A percentile compares a stretch with the other conserved stretches of the same genome.
Evolutionary conservation across 2,329 filamentous ascomycete genomes (phyloP).

Genomic region (Pseudofabraea citricarpa): DNA sequence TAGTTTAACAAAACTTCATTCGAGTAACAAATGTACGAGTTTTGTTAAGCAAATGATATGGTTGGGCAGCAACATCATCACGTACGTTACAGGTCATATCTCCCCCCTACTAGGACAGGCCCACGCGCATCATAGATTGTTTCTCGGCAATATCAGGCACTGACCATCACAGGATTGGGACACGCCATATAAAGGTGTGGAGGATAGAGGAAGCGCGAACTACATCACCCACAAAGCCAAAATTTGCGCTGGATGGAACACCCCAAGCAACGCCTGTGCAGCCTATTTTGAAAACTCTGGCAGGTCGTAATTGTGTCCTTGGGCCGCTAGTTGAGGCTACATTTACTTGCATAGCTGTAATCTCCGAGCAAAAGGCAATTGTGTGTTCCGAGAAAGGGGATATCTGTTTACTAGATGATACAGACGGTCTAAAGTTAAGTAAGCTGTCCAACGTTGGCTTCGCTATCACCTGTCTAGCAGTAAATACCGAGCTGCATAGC

Average conservation of each 20-base stretch:
- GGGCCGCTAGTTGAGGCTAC: slow-evolving; percentile 77
- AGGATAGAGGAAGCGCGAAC: slow-evolving; percentile 68
- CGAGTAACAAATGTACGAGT: slow-evolving; percentile 89
- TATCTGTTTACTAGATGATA: slow-evolving; percentile 80
- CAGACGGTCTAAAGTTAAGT: slow-evolving; percentile 64
- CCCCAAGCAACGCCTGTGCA: slow-evolving; percentile 28
- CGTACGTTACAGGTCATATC: too few species aligned
- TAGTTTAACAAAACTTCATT: slow-evolving; percentile 73
- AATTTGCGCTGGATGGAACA: slow-evolving; percentile 42
- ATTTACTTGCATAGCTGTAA: slow-evolving; percentile 71
- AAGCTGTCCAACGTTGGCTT: slow-evolving; percentile 65
- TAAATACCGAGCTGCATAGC: slow-evolving; percentile 27
- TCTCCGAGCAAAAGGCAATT: slow-evolving; percentile 71
- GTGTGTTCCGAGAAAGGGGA: slow-evolving; percentile 85
- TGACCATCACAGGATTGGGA: slow-evolving; percentile 53
- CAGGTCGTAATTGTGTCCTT: slow-evolving; percentile 83
- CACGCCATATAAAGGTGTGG: slow-evolving; percentile 93
- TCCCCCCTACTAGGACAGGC: background rate
- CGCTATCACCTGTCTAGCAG: slow-evolving; percentile 35
- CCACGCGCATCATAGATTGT: background rate
- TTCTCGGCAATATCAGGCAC: too few species aligned
- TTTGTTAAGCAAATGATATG: slow-evolving; percentile 83
- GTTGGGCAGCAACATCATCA: slow-evolving; percentile 80
- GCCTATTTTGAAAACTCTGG: slow-evolving; percentile 61
- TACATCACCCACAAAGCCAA: slow-evolving; percentile 59